phyloP scores from a whole-genome alignment of 2,329 filamentous ascomycete species.

The Colletotrichum sansevieriae region DNA sequence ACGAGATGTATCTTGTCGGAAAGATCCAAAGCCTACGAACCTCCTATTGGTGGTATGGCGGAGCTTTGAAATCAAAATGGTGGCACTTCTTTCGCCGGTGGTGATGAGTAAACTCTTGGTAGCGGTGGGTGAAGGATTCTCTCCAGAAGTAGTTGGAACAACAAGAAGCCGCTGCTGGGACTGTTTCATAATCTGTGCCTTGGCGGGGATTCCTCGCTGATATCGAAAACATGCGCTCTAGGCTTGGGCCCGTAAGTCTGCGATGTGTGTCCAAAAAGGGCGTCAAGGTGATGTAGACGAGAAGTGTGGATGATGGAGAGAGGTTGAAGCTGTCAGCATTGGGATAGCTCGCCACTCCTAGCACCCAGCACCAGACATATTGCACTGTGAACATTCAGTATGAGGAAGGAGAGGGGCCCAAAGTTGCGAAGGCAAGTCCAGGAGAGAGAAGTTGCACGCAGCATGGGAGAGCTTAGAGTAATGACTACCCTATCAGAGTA shows the following conservation, averaged over 20 bases:
- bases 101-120: background rate
- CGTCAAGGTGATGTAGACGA: constrained; percentile 1
- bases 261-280: constrained; percentile 34
- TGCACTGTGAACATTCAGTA: background rate
- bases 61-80: background rate
- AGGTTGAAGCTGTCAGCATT: background rate
- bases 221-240: constrained; percentile 39
- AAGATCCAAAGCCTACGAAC: too few species aligned
- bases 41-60: background rate
- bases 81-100: too few species aligned
- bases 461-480: too few species aligned
- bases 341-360: background rate
- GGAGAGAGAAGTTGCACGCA: too few species aligned
- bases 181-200: constrained; percentile 18
- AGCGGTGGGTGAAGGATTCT: background rate
- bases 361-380: background rate
- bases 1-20: too few species aligned
- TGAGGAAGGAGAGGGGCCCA: background rate
- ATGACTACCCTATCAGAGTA: too few species aligned
- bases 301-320: constrained; percentile 17
- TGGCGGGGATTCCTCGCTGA: constrained; percentile 31
- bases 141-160: background rate
- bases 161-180: constrained; percentile 18
- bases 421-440: too few species aligned
- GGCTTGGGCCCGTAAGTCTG: constrained; percentile 33